Base-by-base conservation (phyloP, 2,329 filamentous ascomycete species). In the Diaporthe ilicicola region DNA sequence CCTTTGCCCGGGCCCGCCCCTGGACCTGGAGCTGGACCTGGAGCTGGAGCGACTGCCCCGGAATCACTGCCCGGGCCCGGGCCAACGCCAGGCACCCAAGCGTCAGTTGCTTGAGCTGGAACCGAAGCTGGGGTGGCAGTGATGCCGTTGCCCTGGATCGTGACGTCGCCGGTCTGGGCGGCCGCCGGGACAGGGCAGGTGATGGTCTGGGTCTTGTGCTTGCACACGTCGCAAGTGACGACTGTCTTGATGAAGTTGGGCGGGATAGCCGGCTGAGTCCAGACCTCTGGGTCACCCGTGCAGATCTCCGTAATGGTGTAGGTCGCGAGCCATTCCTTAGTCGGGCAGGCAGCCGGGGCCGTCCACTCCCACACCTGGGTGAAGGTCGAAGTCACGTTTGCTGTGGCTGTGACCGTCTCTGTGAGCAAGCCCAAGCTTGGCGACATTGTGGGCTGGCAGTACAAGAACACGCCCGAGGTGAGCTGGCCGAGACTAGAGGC, bases 301-400 rank as follows among this genome's bases (percentile, higher is more conserved):
- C 79, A 80, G 34, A 78, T 78, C 75, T 83, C 79, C 10, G 75
- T 76, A 74, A 84, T 74, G 65, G 82, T 84, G 77, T 84, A 84
- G 39, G 80, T 81, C 42, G 82, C 81, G 46, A 78, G 69, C 82
- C 82, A 83, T 56, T 74, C 70, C 73, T 78, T 76, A n/a, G 79
- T 81, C 70, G 79, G 75, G 74, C 81, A 81, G 67, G 81, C 82
- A 12, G 82, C 82, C 34, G 76, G 77, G 29, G 79, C 74, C 50
- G 78, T 77, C 37, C 80, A 81, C 73, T 78, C 76, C 76, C 84
- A 84, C 51, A 80, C 75, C 8, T 80, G 83, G 42, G 81, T 82
- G 74, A 77, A 82, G 61, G 71, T 61, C 22, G 76, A 59, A 29
- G 76, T 78, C 68, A 76, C 73, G 22, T 76, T 77, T 27, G 75